These are phyloP conservation scores for Pulveroboletus sp. DNA, from an alignment of 1,284 basidiomycete species.

Conservation along the genomic window DNA sequence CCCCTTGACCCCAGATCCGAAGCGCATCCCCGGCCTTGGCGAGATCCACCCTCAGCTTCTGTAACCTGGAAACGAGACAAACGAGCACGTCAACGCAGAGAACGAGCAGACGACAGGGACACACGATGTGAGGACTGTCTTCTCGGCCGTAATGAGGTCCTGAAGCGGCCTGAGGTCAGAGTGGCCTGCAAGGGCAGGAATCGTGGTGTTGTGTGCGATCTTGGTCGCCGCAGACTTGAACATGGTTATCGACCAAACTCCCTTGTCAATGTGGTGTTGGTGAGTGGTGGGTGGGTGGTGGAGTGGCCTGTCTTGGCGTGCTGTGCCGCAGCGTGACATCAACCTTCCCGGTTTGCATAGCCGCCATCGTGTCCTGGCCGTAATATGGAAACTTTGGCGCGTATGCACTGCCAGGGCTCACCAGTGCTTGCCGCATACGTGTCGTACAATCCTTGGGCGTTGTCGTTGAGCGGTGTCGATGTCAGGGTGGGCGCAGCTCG, in stretches of 20 bases:
- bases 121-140: constrained; percentile 75
- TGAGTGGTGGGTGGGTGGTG: constrained; percentile 1
- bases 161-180: constrained; percentile 82
- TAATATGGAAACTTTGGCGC: no score
- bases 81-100: background rate
- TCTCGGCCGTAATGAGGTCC: constrained; percentile 88
- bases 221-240: constrained; percentile 74
- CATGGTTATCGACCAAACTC: constrained; percentile 44
- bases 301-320: constrained; percentile 11
- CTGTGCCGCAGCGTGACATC: background rate
- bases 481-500: no score
- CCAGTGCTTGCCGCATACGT: no score
- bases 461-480: no score
- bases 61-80: constrained; percentile 44
- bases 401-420: background rate
- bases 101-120: constrained; percentile 32
- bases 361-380: background rate
- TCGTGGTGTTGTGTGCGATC: constrained; percentile 82
- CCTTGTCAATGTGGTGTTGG: background rate
- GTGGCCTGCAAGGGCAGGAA: constrained; percentile 77
- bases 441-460: no score
- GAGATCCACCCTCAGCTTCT: constrained; percentile 67
- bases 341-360: background rate
- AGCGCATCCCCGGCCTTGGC: constrained; percentile 76
- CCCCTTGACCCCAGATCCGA: constrained; percentile 77